Base-by-base conservation (phyloP, 148 eudicot species). In the Diospyros lotus region DNA sequence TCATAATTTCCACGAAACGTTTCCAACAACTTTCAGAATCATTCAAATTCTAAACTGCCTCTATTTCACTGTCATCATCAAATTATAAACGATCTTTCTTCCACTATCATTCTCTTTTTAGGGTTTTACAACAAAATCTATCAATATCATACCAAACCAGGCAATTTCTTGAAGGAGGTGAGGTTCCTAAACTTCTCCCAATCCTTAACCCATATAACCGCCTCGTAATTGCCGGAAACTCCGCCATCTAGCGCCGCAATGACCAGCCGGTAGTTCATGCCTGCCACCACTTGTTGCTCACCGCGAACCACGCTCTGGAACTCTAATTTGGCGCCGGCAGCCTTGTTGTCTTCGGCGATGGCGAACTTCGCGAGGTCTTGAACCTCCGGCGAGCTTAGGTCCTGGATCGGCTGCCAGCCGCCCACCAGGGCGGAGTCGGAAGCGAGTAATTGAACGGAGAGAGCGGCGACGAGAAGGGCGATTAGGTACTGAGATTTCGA, bases 281-380 rank as follows among this genome's bases (percentile, higher is more conserved):
- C 79, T 9, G 76, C 14, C 0, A 77, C 83, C 1, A 71, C 66
- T 63, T 75, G 74, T 45, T 73, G 53, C 66, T 43, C 64, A 8
- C 82, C 88, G 60, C 51, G 5, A 28, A 73, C 15, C 28, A 85
- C 66, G 9, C 66, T 66, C 38, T 59, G 12, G 3, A 76, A 74
- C 56, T 60, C 59, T 9, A 86, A 54, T 46, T 28, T 54, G 40
- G 46, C 13, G 1, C 71, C 58, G 41, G 50, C 41, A 55, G 58
- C 65, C 56, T 74, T 80, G 59, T 86, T 86, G 71, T 86, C 78
- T 13, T 78, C 73, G 43, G 68, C 42, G 8, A 86, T 71, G 0
- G 88, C 86, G 40, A 76, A 86, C 42, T 38, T 28, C 1, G 82
- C 88, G 4, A 83, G 11, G 13, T 76, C 79, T 6, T 63, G 56